Evolutionary conservation across 169 alveolate species (phyloP), one percentile per base, ranked within the genome.

Genomic region (Plasmodium knowlesi): DNA sequence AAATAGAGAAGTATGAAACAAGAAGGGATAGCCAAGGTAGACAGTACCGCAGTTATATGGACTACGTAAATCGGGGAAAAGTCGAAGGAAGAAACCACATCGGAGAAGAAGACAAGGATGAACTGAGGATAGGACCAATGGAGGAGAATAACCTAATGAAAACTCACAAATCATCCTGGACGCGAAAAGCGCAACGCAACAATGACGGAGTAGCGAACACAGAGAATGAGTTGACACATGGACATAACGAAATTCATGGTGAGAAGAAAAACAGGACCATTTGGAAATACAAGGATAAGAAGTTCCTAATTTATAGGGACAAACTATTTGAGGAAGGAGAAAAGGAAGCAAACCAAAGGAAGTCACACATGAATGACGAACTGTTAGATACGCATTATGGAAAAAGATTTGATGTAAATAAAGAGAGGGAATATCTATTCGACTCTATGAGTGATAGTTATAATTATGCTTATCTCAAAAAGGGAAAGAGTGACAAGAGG

Each of bases 241-340:
- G 30, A 12, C 72, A 54, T 14, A 22, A 22, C 14, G 74, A 71
- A 71, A 32, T 5, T 9, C 71, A 54, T 46, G 82, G 67, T 19
- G 34, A 28, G 10, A 61, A 34, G 12, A 57, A 80, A 61, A 78
- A 89, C 3, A 57, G 39, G 19, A 30, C 9, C 34, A 16, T 89
- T 30, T 50, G 90, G 25, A 89, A 89, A 79, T 89, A 89, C 53
- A 78, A 39, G 82, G 83, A 89, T 89, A 79, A 89, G 14, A 46
- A 89, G 8, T 89, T 89, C 73, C 72, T 89, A 71, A 89, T 89
- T 41, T 89, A 79, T 70, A 89, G 71, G 79, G 82, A 80, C 39
- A 80, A 78, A 9, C 9, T 76, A 57, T 86, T 61, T 86, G 16
- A n/a, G 43, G 86, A 57, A 37, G 76, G 43, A 37, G 37, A 78